These are phyloP conservation scores for Leptographium wingfieldii DNA, from an alignment of 2,329 filamentous ascomycete genomes.

Conservation along the genomic window DNA sequence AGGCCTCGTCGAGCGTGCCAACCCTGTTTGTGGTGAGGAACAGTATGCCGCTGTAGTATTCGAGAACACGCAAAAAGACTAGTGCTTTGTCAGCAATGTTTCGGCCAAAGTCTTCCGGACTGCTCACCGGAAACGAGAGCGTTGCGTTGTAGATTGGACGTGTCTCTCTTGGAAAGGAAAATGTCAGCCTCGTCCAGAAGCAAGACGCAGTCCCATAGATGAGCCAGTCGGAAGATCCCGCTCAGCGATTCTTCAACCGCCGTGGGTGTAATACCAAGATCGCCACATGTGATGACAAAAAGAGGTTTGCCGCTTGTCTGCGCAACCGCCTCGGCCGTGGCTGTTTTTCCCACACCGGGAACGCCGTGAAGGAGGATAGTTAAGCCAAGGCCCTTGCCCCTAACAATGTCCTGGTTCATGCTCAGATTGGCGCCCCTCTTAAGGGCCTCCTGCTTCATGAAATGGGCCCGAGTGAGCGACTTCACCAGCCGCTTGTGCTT, in stretches of 20 bases:
- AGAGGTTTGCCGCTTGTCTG: background rate
- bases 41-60: slow-evolving; percentile 34
- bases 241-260: background rate
- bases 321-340: background rate
- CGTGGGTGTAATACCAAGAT: background rate
- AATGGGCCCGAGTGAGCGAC: slow-evolving; percentile 5
- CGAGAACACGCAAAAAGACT: slow-evolving; percentile 33
- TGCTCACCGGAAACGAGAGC: slow-evolving; percentile 19
- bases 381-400: background rate
- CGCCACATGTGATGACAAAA: background rate
- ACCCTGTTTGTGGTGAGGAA: slow-evolving; percentile 40
- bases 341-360: background rate
- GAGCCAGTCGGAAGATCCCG: background rate
- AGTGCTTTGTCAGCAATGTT: background rate
- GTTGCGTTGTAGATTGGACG: slow-evolving; percentile 18
- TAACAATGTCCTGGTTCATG: background rate
- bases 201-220: background rate
- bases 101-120: too few relatives aligned
- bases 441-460: background rate
- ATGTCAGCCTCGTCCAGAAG: slow-evolving; percentile 15
- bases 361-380: background rate
- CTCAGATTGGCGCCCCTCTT: background rate
- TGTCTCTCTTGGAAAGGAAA: slow-evolving; percentile 12
- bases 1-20: slow-evolving; percentile 34
- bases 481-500: slow-evolving; percentile 14